Conservation (phyloP, 148 eudicot species). For the Cornus controversa region DNA sequence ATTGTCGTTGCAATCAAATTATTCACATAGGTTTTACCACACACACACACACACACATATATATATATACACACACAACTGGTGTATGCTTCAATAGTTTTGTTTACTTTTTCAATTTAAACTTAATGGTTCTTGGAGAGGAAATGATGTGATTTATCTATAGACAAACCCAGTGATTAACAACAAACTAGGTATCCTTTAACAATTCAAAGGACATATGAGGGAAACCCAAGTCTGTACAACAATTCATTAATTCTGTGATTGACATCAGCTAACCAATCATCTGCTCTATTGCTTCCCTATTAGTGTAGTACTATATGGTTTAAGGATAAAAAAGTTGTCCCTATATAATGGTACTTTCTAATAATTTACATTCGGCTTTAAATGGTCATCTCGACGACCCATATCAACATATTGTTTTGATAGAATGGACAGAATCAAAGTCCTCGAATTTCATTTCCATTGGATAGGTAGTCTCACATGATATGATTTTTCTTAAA, state of each 20-base stretch:
- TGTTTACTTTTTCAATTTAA: background rate
- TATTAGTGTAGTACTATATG: background rate
- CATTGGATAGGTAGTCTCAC: background rate
- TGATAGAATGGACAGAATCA: background rate
- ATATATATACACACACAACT: too few relatives aligned
- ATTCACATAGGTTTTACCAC: background rate
- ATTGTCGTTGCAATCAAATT: too few relatives aligned
- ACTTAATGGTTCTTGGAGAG: background rate
- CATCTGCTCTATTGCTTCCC: too few relatives aligned
- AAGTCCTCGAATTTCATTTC: background rate
- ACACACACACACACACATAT: too few relatives aligned
- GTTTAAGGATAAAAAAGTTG: too few relatives aligned
- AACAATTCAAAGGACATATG: background rate
- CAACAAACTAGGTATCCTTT: background rate
- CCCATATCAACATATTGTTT: background rate
- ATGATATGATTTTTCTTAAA: background rate
- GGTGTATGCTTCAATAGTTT: background rate
- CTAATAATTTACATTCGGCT: too few relatives aligned
- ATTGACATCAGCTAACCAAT: background rate
- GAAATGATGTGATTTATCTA: background rate
- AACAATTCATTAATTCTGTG: background rate
- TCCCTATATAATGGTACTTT: too few relatives aligned
- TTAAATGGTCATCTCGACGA: background rate
- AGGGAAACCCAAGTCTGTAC: background rate
- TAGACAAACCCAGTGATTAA: background rate